These are phyloP conservation scores for Colletotrichum salicis DNA, from an alignment of 2,329 filamentous ascomycete genomes.

Conservation along the genomic window DNA sequence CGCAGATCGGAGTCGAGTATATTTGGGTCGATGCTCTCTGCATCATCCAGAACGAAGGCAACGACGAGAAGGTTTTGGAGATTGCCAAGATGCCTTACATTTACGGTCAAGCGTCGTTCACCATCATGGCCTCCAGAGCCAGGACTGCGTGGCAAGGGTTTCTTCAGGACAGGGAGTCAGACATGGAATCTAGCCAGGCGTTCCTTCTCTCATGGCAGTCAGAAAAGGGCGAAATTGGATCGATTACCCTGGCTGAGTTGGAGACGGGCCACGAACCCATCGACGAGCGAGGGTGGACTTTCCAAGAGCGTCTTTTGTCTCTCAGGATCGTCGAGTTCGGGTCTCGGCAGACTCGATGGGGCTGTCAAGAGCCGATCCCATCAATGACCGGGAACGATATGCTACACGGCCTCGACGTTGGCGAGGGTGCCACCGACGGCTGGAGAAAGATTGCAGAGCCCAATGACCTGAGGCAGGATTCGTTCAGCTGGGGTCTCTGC, in stretches of 20 bases:
- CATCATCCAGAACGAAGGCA: not conserved
- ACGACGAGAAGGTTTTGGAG: not conserved
- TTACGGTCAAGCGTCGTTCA: not conserved
- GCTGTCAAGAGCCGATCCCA: not conserved
- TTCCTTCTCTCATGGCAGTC: not conserved
- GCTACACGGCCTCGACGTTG: not conserved
- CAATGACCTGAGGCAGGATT: not conserved
- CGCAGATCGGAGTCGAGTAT: not conserved
- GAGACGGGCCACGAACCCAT: not conserved
- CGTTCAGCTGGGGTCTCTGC: not conserved
- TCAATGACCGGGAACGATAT: not conserved
- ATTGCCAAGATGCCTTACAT: not conserved
- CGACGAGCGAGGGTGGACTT: not conserved
- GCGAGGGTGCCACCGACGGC: not conserved
- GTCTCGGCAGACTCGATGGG: not conserved
- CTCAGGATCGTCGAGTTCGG: not conserved
- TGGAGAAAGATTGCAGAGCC: not conserved
- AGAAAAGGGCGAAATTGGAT: not conserved
- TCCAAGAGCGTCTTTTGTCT: not conserved
- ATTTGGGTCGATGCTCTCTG: not conserved
- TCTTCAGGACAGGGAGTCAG: not conserved
- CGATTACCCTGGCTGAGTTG: not conserved
- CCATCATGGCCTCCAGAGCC: slow-evolving; percentile 5
- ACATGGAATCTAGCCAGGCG: not conserved
- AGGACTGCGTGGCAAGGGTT: not conserved